Base-by-base conservation (phyloP, 805 yeast genomes). In the Starmerella khaoyaiensis region DNA sequence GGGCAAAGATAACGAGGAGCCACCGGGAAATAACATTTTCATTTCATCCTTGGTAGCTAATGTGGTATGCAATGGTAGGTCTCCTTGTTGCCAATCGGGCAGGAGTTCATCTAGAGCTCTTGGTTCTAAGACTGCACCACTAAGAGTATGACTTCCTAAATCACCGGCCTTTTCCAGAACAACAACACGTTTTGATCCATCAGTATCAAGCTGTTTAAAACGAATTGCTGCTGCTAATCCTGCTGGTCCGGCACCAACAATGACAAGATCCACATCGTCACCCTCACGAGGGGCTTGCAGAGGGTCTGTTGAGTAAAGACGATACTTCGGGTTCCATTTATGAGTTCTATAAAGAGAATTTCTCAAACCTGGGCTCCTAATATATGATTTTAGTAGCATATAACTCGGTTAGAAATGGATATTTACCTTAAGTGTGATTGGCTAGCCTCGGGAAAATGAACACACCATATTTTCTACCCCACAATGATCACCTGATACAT, bases 171-270 rank as follows among this genome's bases (percentile, higher is more conserved):
- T 90, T 51, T 90, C 98, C 27, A 90, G 62, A 1, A 90, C 83
- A 8, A 90, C 79, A 24, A 90, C 93, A 42, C 98, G 67, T 34
- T 83, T 60, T 1, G 77, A 79, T 21, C 66, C 60, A 45, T 71
- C 76, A 37, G 68, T 62, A 53, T 86, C 95, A 24, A 87, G 61
- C 56, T 86, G 95, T 57, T 90, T 90, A 42, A 83, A 64, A 48
- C 71, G 69, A 45, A 90, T 90, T 10, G 97, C 97, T 2, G 98
- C 78, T 1, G 95, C 86, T 35, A 90, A 63, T 3, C 98, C 98
- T 1, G 97, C 93, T 5, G 97, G 97, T 0, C 98, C 98, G 24
- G 93, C 97, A 29, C 98, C 98, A 2, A 90, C 94, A 35, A 90
- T 83, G 52, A 93, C 80, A 17, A 90, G 94, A 57, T 90, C 98